A percentile compares a stretch with the other conserved stretches of the same genome.
phyloP scores from a whole-genome alignment of 2,329 filamentous ascomycete species.

The Akanthomyces dipterigenus region DNA sequence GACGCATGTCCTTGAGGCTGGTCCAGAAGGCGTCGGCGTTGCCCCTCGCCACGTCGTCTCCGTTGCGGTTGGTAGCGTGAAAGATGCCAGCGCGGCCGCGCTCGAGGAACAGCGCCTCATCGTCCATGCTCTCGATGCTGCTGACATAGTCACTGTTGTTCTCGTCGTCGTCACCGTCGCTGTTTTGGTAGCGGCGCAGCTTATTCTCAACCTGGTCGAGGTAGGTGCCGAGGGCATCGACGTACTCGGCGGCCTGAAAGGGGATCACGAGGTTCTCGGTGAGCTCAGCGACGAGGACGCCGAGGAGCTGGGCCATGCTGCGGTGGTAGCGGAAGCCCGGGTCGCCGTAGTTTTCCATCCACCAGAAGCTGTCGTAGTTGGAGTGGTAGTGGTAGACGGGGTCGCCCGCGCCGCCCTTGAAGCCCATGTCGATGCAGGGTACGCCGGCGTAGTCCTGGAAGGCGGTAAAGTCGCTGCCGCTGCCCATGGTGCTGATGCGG shows the following conservation, averaged over 20 bases:
- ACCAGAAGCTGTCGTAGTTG: slow-evolving; percentile 86
- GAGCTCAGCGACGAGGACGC: slow-evolving; percentile 54
- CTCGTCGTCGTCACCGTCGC: not conserved
- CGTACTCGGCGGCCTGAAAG: slow-evolving; percentile 60
- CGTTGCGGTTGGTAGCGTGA: slow-evolving; percentile 10
- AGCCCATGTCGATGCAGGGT: slow-evolving; percentile 58
- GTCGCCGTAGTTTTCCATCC: slow-evolving; percentile 81
- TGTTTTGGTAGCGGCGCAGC: slow-evolving; percentile 22
- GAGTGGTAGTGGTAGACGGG: slow-evolving; percentile 77
- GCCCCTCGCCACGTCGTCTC: slow-evolving; percentile 22
- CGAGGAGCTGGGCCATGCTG: slow-evolving; percentile 59
- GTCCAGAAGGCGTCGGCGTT: slow-evolving; percentile 33
- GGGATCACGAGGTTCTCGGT: slow-evolving; percentile 55
- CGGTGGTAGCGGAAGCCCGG: slow-evolving; percentile 58
- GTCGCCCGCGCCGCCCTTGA: slow-evolving; percentile 35
- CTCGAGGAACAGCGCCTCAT: slow-evolving; percentile 20
- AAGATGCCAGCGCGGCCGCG: slow-evolving; percentile 19
- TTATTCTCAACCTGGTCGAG: slow-evolving; percentile 45
- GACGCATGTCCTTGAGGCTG: slow-evolving; percentile 32
- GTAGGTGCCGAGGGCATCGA: slow-evolving; percentile 46
- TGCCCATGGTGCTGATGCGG: slow-evolving; percentile 58
- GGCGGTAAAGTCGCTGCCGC: slow-evolving; percentile 67
- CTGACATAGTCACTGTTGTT: not conserved
- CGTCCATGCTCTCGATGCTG: slow-evolving; percentile 20
- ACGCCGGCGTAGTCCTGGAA: slow-evolving; percentile 68